Percentiles rank a stretch among this genome's conserved stretches.
These are phyloP conservation scores for Zasmidium cellare DNA, from an alignment of 2,329 filamentous ascomycete genomes.

Conservation along the genomic window DNA sequence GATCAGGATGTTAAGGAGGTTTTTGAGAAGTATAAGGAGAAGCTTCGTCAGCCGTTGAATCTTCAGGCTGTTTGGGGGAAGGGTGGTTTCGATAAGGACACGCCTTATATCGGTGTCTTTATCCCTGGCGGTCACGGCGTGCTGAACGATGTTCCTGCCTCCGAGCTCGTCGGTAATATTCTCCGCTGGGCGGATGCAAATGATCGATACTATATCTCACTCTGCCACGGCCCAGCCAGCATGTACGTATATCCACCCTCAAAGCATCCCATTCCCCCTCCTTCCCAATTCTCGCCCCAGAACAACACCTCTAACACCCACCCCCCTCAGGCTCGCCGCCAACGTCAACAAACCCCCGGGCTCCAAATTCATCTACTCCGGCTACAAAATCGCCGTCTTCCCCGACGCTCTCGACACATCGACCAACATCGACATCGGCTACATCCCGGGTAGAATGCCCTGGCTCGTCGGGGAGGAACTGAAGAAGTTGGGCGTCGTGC, in stretches of 20 bases:
- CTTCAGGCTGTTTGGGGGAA: constrained; percentile 20
- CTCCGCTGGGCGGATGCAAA: constrained; percentile 21
- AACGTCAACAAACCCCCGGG: constrained; percentile 16
- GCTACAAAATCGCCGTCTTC: constrained; percentile 20
- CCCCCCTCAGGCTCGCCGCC: constrained; percentile 19
- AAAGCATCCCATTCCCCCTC: too few relatives aligned
- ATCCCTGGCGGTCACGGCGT: constrained; percentile 23
- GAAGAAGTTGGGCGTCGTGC: constrained; percentile 16
- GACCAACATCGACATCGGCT: constrained; percentile 24
- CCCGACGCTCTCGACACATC: constrained; percentile 21
- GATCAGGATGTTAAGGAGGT: constrained; percentile 21
- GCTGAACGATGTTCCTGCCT: constrained; percentile 22
- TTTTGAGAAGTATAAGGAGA: constrained; percentile 21
- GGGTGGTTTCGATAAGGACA: constrained; percentile 22
- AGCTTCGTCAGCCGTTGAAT: constrained; percentile 18
- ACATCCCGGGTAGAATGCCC: constrained; percentile 25
- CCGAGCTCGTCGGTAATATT: constrained; percentile 17
- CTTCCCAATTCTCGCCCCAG: too few relatives aligned
- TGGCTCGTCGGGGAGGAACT: constrained; percentile 24
- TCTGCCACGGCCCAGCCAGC: constrained; percentile 20
- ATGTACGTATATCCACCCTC: too few relatives aligned
- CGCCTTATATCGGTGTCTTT: constrained; percentile 23
- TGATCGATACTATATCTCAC: constrained; percentile 19
- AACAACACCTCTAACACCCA: too few relatives aligned
- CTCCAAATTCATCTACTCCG: constrained; percentile 9